Evolutionary conservation across 2,329 filamentous ascomycete genomes (phyloP), one percentile per base, ranked within the genome.

Genomic region (Ceratocystis destructans): DNA sequence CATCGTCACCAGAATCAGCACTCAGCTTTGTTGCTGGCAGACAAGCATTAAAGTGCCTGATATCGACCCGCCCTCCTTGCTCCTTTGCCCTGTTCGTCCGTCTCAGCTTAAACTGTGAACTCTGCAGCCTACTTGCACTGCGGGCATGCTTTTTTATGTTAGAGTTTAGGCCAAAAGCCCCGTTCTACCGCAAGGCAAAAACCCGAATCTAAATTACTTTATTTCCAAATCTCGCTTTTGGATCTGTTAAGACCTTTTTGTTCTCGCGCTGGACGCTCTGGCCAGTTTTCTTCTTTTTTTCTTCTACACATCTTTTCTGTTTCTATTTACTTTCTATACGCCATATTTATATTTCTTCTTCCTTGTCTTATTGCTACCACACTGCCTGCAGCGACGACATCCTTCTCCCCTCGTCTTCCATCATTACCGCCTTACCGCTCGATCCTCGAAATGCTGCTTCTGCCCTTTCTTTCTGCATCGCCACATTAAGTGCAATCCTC

Each of bases 211-310:
- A 37, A 37, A 12, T 37, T 37, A 61, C 57, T 61, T 61, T 61
- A 50, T 46, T 64, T 64, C 44, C 25, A 41, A 37, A 25, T 55
- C 15, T 48, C 31, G 62, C 46, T 41, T 64, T 20, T 57, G 17
- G 31, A 25, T 25, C 8, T 17, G 3, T 44, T 31, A 28, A 44
- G 7, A 37, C n/a, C 48, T 25, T 55, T 64, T 20, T 64, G 20
- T 55, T 15, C 6, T 15, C 6, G n/a, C 31, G 28, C n/a, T 55
- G 17, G 31, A 28, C 28, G 55, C 55, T 59, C 25, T 37, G 55
- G 55, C 55, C 61, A 44, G 17, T 53, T 31, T 48, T 20, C 12
- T 33, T 33, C 8, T 20, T 33, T 48, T 12, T 50, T 48, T 17
- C 15, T 50, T 63, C 10, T n/a, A 3, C 12, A n/a, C 17, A 20